Evolutionary conservation across 805 yeast species (phyloP), one percentile per base, ranked within the genome.

Genomic region (Zygoascus flipseniorum): DNA sequence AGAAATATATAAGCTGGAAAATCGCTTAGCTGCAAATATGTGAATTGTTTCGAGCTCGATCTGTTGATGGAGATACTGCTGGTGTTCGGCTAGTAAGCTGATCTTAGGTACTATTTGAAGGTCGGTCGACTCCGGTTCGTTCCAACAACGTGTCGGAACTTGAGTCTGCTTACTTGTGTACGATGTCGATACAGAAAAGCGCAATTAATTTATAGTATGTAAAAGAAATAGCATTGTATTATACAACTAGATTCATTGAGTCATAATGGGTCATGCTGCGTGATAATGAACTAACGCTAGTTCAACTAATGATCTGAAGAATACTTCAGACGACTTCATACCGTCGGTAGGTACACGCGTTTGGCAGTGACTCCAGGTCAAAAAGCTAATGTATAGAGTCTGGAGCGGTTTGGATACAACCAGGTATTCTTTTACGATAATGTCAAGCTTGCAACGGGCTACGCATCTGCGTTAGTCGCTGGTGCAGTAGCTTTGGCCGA

Each of bases 281-380:
- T 23, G 28, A 23, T 23, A 23, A 23, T 35, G 16, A 26, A 3
- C 43, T 37, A 51, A 45, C 42, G 5, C 5, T 44, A 64, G 68
- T 48, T 66, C 70, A 13, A 37, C 60, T 9, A 35, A 61, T 13
- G 69, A 67, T 35, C 52, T 67, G 54, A 67, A 67, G 51, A 58
- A 53, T 44, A 58, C 63, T 37, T 57, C 66, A 2, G 71, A 67
- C 47, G 69, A 66, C 31, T 62, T 64, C 48, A 48, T 66, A 19
- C 60, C 65, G 11, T 52, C 51, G 54, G 68, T 64, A 45, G 19
- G 59, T 44, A 26, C 43, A 23, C 28, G n/a, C n/a, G 6, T 23
- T 23, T 23, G 28, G 3, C 6, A 6, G 28, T 23, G 28, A 23
- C 3, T 6, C 28, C 28, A 6, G 6, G 28, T 23, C 6, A 6